Conservation (phyloP, 2,329 filamentous ascomycete genomes). For the Aspergillus fijiensis region DNA sequence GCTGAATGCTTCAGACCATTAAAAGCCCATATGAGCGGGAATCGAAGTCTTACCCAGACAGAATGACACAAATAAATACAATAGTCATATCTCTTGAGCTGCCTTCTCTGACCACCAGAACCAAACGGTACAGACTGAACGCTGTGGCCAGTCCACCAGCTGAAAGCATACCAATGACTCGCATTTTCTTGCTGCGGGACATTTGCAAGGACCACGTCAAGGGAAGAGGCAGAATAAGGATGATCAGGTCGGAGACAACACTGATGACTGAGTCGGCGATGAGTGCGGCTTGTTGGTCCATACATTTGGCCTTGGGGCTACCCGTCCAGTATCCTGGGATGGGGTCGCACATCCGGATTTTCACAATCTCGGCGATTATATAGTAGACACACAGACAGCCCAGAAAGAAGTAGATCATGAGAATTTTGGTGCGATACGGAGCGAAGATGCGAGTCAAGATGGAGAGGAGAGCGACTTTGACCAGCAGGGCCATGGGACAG, state of each 20-base stretch:
- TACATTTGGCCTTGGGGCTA: constrained; percentile 27
- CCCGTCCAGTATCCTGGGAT: constrained; percentile 37
- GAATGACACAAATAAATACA: constrained; percentile 37
- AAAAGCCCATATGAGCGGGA: background rate
- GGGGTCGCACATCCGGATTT: constrained; percentile 40
- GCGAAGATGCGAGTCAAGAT: constrained; percentile 42
- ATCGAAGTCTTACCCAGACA: constrained; percentile 36
- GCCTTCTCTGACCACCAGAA: constrained; percentile 36
- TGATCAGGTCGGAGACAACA: constrained; percentile 38
- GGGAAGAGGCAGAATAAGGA: constrained; percentile 38
- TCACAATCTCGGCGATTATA: constrained; percentile 35
- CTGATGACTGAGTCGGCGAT: constrained; percentile 43
- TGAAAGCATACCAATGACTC: constrained; percentile 38
- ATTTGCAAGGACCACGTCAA: constrained; percentile 43
- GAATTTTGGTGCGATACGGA: constrained; percentile 34
- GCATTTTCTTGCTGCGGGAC: constrained; percentile 36
- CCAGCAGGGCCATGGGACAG: constrained; percentile 42
- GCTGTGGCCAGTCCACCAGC: constrained; percentile 41
- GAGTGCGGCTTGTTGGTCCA: constrained; percentile 39
- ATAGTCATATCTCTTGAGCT: constrained; percentile 33
- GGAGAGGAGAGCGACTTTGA: constrained; percentile 39
- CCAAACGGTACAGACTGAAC: constrained; percentile 40
- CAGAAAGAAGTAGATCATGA: constrained; percentile 38
- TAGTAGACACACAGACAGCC: constrained; percentile 38
- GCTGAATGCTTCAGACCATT: too few relatives aligned